Conservation (phyloP, 768 basidiomycete genomes). For the Termitomyces sp. region DNA sequence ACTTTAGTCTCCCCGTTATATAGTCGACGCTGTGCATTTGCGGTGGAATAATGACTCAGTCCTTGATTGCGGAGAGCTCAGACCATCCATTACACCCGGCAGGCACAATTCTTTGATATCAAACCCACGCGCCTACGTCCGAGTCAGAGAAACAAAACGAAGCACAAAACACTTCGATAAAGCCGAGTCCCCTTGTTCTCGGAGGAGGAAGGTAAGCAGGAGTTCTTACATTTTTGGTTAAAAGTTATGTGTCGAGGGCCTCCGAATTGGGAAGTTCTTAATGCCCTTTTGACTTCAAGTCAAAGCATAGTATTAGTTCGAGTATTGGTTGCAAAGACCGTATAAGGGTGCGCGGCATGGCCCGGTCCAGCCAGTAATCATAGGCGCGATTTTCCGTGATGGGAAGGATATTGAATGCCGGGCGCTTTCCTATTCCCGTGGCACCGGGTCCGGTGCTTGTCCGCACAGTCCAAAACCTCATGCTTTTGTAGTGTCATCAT, state of each 20-base stretch:
- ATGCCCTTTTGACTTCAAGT: not conserved
- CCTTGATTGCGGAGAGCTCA: not conserved
- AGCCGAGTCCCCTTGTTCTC: constrained; percentile 3
- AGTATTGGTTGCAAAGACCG: not conserved
- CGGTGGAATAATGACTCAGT: constrained; percentile 8
- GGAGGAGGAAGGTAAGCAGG: not conserved
- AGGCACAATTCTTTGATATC: not conserved
- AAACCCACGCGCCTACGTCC: not conserved
- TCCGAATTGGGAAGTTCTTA: not conserved
- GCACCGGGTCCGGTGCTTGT: not conserved
- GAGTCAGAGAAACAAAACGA: not conserved
- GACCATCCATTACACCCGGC: not conserved
- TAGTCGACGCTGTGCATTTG: constrained; percentile 6
- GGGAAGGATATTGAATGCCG: not conserved
- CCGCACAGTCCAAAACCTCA: not conserved
- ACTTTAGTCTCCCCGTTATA: constrained; percentile 1
- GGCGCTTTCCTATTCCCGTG: too few relatives aligned
- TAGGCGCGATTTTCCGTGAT: too few relatives aligned
- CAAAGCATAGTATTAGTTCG: not conserved
- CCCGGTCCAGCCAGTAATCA: too few relatives aligned
- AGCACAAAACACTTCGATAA: not conserved
- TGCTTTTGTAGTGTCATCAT: not conserved
- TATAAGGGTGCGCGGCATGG: too few relatives aligned
- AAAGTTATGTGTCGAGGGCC: not conserved
- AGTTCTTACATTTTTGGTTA: not conserved